A percentile compares a stretch with the other conserved stretches of the same genome.
phyloP scores from a whole-genome alignment of 139 green algal species.

The Picochlorum sp. region DNA sequence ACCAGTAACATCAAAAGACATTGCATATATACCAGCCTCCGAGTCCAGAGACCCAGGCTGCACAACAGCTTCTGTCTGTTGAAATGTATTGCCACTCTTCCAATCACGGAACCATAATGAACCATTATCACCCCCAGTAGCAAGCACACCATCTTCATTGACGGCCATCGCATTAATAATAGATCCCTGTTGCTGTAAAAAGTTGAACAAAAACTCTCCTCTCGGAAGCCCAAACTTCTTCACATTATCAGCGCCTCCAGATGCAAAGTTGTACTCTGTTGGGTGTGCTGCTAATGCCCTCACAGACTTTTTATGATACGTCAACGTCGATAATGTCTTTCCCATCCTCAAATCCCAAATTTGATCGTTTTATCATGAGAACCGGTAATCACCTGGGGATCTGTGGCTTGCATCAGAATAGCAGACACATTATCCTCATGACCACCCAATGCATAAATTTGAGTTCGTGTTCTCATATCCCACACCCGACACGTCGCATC shows the following conservation, averaged over 20 bases:
- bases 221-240: constrained; percentile 91
- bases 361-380: constrained; percentile 77
- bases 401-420: constrained; percentile 73
- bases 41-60: constrained; percentile 90
- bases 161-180: constrained; percentile 91
- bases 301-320: constrained; percentile 97
- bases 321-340: constrained; percentile 82
- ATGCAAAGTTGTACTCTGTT: constrained; percentile 76
- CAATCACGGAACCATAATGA: constrained; percentile 90
- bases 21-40: constrained; percentile 73
- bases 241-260: constrained; percentile 86
- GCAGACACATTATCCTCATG: constrained; percentile 91
- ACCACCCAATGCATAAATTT: constrained; percentile 78
- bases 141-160: constrained; percentile 92
- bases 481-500: constrained; percentile 90
- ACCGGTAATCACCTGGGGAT: constrained; percentile 89
- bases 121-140: constrained; percentile 67
- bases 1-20: constrained; percentile 67
- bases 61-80: constrained; percentile 71
- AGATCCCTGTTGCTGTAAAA: constrained; percentile 78
- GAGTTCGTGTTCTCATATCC: constrained; percentile 94
- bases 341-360: constrained; percentile 77
- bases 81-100: constrained; percentile 87
- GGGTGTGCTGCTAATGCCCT: constrained; percentile 69
- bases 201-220: constrained; percentile 96